Evolutionary conservation across 2,329 filamentous ascomycete species (phyloP), one percentile per base, ranked within the genome.

Genomic region (Aspergillus oerlinghausenensis): DNA sequence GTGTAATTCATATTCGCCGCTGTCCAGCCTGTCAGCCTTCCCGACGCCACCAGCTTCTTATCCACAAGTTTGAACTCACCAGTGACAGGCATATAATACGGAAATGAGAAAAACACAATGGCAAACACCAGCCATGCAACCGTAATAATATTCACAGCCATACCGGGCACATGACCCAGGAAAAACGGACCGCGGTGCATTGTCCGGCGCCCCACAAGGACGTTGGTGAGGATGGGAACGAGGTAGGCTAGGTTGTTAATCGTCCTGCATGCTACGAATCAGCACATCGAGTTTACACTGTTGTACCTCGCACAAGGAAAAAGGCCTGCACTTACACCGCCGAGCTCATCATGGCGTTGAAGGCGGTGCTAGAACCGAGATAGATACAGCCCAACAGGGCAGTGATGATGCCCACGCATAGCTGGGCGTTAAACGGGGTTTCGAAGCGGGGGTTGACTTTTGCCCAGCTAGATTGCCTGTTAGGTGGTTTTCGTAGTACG

Each of bases 311-410:
- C 32, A 7, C 9, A 43, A 8, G 21, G n/a, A 3, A 35, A 49
- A 9, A n/a, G 9, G 49, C 25, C 38, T 0, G 28, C 21, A 45
- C 55, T 14, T 58, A 64, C 63, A 65, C 63, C 9, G 65, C 58
- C 0, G 61, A 64, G 49, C 60, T 53, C 56, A 72, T 65, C 70
- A 72, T 71, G 0, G 86, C 85, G 49, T 83, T 82, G 70, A 90
- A 90, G 0, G 88, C 87, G 0, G 85, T 86, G 2, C 77, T 81
- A 38, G 79, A 85, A n/a, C 84, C 87, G 1, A 89, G 79, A 56
- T 88, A 88, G 40, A 90, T 84, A 38, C 78, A 79, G 0, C 85
- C 86, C 0, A 90, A 73, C 0, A 87, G 65, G 0, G 83, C 84
- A 21, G 80, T 80, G 52, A 80, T 73, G 35, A 75, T 59, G 0